phyloP scores from a whole-genome alignment of 2,329 filamentous ascomycete genomes.

The Sclerotinia spermophila region DNA sequence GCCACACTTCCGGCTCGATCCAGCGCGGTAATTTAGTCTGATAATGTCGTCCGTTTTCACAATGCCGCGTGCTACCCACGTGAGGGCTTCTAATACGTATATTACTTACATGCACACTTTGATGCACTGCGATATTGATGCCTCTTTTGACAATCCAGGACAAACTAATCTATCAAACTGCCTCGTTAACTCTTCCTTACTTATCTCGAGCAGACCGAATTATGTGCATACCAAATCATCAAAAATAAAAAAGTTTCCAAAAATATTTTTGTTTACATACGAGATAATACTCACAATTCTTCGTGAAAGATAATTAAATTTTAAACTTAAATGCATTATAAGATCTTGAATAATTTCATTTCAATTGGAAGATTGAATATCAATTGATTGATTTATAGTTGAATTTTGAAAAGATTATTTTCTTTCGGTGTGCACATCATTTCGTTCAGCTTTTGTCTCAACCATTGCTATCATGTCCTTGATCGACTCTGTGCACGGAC shows the following conservation, averaged over 20 bases:
- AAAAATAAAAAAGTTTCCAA: no score
- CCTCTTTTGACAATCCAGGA: background rate
- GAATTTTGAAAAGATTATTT: no score
- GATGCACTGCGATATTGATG: background rate
- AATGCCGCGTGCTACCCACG: background rate
- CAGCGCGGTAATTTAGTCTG: background rate
- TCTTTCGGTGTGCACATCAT: background rate
- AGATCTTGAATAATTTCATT: no score
- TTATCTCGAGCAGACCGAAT: background rate
- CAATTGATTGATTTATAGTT: no score
- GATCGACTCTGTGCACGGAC: background rate
- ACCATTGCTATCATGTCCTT: background rate
- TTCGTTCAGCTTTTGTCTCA: background rate
- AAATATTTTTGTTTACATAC: no score
- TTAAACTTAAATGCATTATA: no score
- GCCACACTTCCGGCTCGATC: no score
- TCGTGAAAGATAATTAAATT: no score
- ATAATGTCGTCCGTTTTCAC: background rate
- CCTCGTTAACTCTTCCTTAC: background rate
- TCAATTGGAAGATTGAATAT: no score
- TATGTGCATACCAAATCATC: background rate
- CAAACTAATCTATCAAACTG: background rate
- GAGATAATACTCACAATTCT: no score
- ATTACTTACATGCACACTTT: background rate
- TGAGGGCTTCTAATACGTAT: rapidly evolving